Percentiles rank a stretch among this genome's conserved stretches.
phyloP scores from a whole-genome alignment of 2,329 filamentous ascomycete species.

The Colletotrichum gloeosporioides region DNA sequence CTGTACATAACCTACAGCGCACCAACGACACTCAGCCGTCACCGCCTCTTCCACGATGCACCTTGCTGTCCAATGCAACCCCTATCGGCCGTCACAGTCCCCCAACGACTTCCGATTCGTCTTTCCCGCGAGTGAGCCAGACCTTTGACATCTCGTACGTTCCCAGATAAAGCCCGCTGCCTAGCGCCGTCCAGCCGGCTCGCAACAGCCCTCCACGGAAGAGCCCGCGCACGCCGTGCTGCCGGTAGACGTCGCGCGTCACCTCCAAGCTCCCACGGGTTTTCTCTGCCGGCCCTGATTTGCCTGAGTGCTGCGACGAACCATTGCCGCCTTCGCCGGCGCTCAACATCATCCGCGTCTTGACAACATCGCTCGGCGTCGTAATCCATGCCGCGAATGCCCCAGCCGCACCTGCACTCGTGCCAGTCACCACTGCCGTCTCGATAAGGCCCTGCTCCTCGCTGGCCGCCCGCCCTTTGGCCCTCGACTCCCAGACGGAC shows the following conservation, averaged over 20 bases:
- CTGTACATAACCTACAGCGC: background rate
- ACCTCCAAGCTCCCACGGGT: slow-evolving; percentile 59
- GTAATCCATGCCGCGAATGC: slow-evolving; percentile 80
- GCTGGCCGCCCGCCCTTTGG: slow-evolving; percentile 27
- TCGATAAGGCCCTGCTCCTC: slow-evolving; percentile 56
- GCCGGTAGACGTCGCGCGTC: slow-evolving; percentile 66
- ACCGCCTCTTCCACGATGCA: slow-evolving; percentile 3
- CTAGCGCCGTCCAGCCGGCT: slow-evolving; percentile 80
- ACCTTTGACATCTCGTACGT: slow-evolving; percentile 82
- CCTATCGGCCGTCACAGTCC: slow-evolving; percentile 23
- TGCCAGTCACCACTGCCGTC: slow-evolving; percentile 73
- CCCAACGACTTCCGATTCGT: slow-evolving; percentile 42
- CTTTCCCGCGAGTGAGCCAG: slow-evolving; percentile 57
- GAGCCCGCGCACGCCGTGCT: slow-evolving; percentile 74
- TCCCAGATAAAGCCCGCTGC: slow-evolving; percentile 83
- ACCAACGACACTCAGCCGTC: background rate
- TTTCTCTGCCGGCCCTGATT: background rate
- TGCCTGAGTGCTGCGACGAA: background rate
- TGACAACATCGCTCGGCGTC: slow-evolving; percentile 88
- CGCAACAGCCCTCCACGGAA: slow-evolving; percentile 80
- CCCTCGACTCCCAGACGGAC: slow-evolving; percentile 48
- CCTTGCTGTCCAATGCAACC: background rate
- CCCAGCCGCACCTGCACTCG: slow-evolving; percentile 77
- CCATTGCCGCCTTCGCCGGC: slow-evolving; percentile 44
- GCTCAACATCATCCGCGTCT: slow-evolving; percentile 86